These are phyloP conservation scores for Rheum nobile DNA, from an alignment of 148 eudicot genomes.

Conservation along the genomic window DNA sequence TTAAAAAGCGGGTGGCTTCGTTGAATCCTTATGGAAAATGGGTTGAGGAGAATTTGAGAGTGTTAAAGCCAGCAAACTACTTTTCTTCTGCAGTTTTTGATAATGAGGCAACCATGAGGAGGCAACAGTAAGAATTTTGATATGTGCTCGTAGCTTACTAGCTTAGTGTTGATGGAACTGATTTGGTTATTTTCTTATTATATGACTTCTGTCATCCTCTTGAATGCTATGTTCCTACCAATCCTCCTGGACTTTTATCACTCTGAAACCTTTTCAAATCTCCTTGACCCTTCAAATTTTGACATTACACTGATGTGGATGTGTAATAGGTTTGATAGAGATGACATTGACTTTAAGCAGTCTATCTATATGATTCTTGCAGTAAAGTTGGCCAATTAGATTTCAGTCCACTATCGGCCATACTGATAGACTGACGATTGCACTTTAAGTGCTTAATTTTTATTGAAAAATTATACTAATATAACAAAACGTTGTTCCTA, in stretches of 20 bases:
- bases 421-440: neutral
- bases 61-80: slow-evolving; percentile 61
- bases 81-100: slow-evolving; percentile 64
- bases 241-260: neutral
- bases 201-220: neutral
- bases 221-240: neutral
- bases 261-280: neutral
- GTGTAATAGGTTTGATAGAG: neutral
- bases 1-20: slow-evolving; percentile 82
- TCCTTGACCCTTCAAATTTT: neutral
- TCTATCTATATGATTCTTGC: neutral
- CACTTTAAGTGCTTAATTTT: neutral
- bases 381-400: neutral
- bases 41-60: slow-evolving; percentile 69
- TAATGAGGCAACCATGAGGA: slow-evolving; percentile 65
- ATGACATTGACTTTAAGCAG: neutral
- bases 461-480: neutral
- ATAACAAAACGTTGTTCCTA: neutral
- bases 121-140: slow-evolving; percentile 71
- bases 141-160: slow-evolving; percentile 3
- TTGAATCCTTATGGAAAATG: slow-evolving; percentile 81
- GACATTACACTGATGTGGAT: neutral
- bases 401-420: neutral
- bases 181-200: neutral
- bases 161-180: neutral